These are phyloP conservation scores for Kluyveromyces dobzhanskii DNA, from an alignment of 805 yeast genomes.

Conservation along the genomic window DNA sequence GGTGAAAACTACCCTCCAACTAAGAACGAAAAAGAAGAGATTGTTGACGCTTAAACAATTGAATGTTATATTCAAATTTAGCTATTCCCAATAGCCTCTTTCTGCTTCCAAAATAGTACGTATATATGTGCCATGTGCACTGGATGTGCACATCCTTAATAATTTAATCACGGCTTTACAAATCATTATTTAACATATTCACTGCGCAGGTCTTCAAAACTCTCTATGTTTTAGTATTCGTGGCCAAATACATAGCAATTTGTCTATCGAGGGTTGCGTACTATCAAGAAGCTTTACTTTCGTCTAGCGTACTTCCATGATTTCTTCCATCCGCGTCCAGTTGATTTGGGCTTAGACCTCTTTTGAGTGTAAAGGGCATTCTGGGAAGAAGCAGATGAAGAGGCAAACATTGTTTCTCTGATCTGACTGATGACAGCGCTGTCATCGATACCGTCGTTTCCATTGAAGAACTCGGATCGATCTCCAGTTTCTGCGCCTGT, in stretches of 20 bases:
- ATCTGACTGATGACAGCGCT: conserved; percentile 2
- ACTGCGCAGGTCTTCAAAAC: no score
- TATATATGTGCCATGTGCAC: no score
- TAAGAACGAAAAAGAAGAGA: not conserved
- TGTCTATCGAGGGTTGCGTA: no score
- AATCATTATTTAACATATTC: no score
- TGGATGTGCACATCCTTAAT: no score
- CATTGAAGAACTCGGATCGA: conserved; percentile 17
- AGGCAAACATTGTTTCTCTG: conserved; percentile 2
- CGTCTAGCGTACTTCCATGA: conserved; percentile 2
- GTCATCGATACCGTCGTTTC: conserved; percentile 3
- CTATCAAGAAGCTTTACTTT: not conserved
- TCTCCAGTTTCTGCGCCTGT: conserved; percentile 6
- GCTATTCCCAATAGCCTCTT: no score
- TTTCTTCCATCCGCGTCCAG: not conserved
- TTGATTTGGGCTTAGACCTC: not conserved
- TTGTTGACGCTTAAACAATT: no score
- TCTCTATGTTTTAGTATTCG: no score
- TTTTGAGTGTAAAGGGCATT: not conserved
- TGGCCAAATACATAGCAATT: no score
- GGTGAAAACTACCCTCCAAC: conserved; percentile 7
- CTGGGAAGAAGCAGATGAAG: conserved; percentile 1
- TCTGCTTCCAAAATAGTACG: no score
- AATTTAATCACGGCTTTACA: no score
- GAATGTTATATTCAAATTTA: no score